Evolutionary conservation across 768 basidiomycete species (phyloP).

Genomic region (Hydnomerulius pinastri): DNA sequence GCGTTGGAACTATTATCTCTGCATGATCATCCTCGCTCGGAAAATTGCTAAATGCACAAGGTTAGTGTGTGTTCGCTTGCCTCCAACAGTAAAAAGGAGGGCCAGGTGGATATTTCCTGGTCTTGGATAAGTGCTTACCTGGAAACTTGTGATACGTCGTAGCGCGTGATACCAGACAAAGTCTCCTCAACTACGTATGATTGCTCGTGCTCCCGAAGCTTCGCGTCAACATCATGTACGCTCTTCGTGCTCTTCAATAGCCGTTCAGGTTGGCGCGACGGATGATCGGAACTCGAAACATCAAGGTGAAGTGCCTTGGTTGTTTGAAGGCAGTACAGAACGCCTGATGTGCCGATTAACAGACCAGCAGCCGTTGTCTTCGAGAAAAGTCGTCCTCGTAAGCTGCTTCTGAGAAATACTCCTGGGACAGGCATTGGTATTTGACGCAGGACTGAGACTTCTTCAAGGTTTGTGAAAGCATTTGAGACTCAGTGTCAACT

Average conservation of each 20-base stretch:
- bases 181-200: slow-evolving; percentile 1
- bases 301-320: not conserved
- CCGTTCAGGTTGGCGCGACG: not conserved
- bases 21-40: slow-evolving; percentile 29
- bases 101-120: not conserved
- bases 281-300: not conserved
- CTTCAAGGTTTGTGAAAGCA: no score
- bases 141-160: slow-evolving; percentile 22
- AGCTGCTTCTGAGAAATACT: no score
- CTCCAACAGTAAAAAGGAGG: not conserved
- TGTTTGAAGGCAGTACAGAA: not conserved
- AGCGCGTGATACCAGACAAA: slow-evolving; percentile 19
- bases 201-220: slow-evolving; percentile 10
- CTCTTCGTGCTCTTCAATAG: not conserved
- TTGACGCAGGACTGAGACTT: no score
- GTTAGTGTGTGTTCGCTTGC: not conserved
- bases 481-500: no score
- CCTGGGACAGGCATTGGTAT: no score
- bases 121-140: slow-evolving; percentile 12
- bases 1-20: slow-evolving; percentile 20
- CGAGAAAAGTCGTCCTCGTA: no score
- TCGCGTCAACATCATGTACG: not conserved
- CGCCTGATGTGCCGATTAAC: not conserved
- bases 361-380: not conserved
- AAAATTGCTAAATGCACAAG: slow-evolving; percentile 20